Conservation (phyloP, 2,329 filamentous ascomycete genomes). For the Curvularia lunata region DNA sequence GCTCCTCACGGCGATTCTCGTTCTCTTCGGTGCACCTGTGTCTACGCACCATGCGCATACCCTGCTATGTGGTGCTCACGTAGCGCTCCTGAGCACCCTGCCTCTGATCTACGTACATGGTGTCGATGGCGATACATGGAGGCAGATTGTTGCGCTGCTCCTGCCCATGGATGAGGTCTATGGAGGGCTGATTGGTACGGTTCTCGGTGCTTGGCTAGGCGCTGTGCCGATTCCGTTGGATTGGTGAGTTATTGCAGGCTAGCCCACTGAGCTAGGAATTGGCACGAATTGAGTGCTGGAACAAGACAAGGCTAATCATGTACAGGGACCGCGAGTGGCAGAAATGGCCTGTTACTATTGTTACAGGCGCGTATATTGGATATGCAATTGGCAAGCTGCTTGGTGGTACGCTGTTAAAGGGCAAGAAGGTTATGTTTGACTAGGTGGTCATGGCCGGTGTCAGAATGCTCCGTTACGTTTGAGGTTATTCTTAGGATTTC, state of each 20-base stretch:
- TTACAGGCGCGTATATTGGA: conserved; percentile 81
- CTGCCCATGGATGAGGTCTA: conserved; percentile 83
- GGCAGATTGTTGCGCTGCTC: conserved; percentile 69
- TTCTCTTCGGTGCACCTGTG: conserved; percentile 91
- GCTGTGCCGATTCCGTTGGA: conserved; percentile 95
- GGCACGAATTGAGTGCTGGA: not conserved
- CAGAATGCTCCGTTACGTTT: not conserved
- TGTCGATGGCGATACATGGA: conserved; percentile 74
- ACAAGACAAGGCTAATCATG: not conserved
- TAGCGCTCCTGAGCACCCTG: conserved; percentile 77
- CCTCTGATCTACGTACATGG: conserved; percentile 88
- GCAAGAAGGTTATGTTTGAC: conserved; percentile 54
- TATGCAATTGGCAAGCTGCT: conserved; percentile 72
- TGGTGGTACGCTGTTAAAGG: conserved; percentile 58
- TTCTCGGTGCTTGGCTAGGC: conserved; percentile 87
- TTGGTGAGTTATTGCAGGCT: conserved; percentile 62
- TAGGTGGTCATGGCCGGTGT: conserved; percentile 23
- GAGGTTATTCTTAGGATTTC: not conserved
- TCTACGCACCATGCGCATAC: conserved; percentile 82
- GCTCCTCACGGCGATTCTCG: conserved; percentile 65
- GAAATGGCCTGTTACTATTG: conserved; percentile 92
- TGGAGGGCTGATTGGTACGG: conserved; percentile 78
- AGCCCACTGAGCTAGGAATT: not conserved
- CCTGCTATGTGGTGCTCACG: conserved; percentile 77
- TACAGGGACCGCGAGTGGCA: conserved; percentile 92